Percentiles rank a stretch among this genome's conserved stretches.
Evolutionary conservation across 2,329 filamentous ascomycete species (phyloP).

Genomic region (Xylogone sp.): DNA sequence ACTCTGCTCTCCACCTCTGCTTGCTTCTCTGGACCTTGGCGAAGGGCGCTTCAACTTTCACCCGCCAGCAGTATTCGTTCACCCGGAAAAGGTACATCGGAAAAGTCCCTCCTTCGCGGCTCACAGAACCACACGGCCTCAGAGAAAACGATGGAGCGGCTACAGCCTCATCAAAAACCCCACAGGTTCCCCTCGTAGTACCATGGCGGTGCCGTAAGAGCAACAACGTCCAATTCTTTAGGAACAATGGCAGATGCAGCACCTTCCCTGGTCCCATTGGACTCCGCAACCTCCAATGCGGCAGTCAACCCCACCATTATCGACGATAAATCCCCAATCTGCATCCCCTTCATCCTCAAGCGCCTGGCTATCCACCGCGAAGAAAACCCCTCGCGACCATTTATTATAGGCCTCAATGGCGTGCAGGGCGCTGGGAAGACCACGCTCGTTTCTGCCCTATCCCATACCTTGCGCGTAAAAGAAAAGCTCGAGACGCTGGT

Average conservation of each 20-base stretch:
- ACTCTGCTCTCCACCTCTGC: too few relatives aligned
- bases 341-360: conserved; percentile 71
- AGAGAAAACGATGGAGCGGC: too few relatives aligned
- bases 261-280: background rate
- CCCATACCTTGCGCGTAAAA: conserved; percentile 44
- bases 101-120: background rate
- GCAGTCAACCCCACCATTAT: conserved; percentile 42
- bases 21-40: too few relatives aligned
- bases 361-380: conserved; percentile 49
- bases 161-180: too few relatives aligned
- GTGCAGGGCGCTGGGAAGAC: conserved; percentile 93
- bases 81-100: background rate
- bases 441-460: conserved; percentile 70
- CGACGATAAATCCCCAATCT: conserved; percentile 76
- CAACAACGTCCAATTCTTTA: too few relatives aligned
- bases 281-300: background rate
- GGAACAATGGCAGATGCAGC: background rate
- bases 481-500: conserved; percentile 52
- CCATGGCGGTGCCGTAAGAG: too few relatives aligned
- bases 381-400: conserved; percentile 47
- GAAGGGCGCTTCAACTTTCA: background rate
- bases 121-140: too few relatives aligned
- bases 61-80: background rate
- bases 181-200: too few relatives aligned
- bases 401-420: conserved; percentile 86